Conservation (phyloP, 345 rosid species). For the Populus pruinosa region DNA sequence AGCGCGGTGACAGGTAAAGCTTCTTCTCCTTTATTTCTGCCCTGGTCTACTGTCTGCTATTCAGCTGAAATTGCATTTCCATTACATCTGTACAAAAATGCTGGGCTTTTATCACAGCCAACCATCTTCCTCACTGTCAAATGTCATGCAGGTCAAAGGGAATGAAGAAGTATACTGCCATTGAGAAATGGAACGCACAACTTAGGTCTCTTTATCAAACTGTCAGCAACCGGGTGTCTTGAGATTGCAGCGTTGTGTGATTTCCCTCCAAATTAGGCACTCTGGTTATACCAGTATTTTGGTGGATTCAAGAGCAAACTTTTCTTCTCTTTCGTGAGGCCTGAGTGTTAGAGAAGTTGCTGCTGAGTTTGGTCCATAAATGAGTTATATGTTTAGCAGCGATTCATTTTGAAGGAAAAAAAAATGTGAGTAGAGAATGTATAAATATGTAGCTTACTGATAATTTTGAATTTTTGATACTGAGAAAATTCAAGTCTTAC, state of each 20-base stretch:
- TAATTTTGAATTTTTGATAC: conserved; percentile 2
- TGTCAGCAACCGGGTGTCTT: conserved; percentile 68
- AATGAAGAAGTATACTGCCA: conserved; percentile 81
- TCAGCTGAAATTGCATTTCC: neutral
- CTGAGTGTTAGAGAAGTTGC: neutral
- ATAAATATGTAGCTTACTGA: neutral
- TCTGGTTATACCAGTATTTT: neutral
- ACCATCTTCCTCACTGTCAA: neutral
- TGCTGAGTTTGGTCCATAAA: neutral
- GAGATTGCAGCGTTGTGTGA: conserved; percentile 12
- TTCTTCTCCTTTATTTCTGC: neutral
- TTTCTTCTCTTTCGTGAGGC: neutral
- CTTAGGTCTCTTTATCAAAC: conserved; percentile 67
- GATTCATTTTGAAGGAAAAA: conserved; percentile 3
- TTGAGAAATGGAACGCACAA: conserved; percentile 96
- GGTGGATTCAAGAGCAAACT: neutral
- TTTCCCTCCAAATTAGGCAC: neutral
- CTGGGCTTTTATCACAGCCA: neutral
- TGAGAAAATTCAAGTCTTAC: neutral
- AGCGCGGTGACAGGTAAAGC: conserved; percentile 78
- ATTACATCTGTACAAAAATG: neutral
- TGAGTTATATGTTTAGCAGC: neutral
- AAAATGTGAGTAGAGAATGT: conserved; percentile 5
- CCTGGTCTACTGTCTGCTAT: neutral
- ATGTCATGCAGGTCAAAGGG: conserved; percentile 68